Percentiles rank a stretch among this genome's conserved stretches.
Evolutionary conservation across 2,329 filamentous ascomycete genomes (phyloP).

Genomic region (Paecilomyces variotii): DNA sequence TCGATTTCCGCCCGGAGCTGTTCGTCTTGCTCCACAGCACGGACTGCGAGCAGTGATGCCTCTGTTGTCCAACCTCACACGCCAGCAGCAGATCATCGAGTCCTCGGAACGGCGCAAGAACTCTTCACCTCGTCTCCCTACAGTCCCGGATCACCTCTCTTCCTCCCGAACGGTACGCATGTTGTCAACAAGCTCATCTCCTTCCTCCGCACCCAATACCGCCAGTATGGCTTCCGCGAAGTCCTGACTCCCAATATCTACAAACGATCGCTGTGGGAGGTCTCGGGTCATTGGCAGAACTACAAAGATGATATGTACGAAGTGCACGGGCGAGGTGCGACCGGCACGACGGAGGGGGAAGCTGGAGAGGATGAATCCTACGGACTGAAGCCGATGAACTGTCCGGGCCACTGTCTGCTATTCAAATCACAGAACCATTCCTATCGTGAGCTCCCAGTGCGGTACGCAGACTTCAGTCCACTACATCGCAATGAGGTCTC

Average conservation of each 20-base stretch:
- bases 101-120: conserved; percentile 51
- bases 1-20: conserved; percentile 12
- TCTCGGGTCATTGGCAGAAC: conserved; percentile 79
- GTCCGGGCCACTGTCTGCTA: conserved; percentile 78
- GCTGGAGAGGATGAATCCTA: conserved; percentile 61
- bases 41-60: conserved; percentile 1
- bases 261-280: conserved; percentile 79
- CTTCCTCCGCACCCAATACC: conserved; percentile 77
- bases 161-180: conserved; percentile 71
- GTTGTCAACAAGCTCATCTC: conserved; percentile 77
- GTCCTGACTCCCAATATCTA: conserved; percentile 87
- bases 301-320: conserved; percentile 91
- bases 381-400: conserved; percentile 89
- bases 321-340: conserved; percentile 50
- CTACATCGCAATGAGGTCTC: conserved; percentile 83
- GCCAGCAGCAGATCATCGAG: conserved; percentile 42
- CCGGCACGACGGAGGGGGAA: conserved; percentile 37
- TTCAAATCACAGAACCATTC: conserved; percentile 66
- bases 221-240: conserved; percentile 76
- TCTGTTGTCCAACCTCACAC: conserved; percentile 21
- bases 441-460: conserved; percentile 72
- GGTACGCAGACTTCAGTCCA: conserved; percentile 80
- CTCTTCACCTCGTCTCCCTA: conserved; percentile 73
- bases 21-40: conserved; percentile 21
- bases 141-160: conserved; percentile 78